A percentile compares a stretch with the other conserved stretches of the same genome.
Evolutionary conservation across 2,329 filamentous ascomycete genomes (phyloP).

Genomic region (Sporothrix dimorphospora): DNA sequence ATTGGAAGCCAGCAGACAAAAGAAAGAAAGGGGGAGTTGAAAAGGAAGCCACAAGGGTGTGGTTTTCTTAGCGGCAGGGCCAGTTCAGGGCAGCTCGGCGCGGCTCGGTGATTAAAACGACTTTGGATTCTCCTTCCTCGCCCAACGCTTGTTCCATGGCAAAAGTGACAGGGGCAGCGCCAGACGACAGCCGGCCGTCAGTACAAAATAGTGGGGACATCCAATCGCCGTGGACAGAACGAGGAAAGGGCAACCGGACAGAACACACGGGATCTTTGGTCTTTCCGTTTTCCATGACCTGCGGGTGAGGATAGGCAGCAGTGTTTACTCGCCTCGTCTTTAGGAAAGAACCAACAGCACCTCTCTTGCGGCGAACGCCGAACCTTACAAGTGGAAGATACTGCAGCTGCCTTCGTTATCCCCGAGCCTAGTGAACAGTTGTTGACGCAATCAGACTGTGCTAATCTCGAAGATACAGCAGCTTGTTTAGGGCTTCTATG

Average conservation of each 20-base stretch:
- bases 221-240: background rate
- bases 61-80: background rate
- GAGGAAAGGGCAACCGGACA: background rate
- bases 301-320: background rate
- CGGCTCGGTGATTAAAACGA: constrained; percentile 24
- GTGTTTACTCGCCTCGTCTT: background rate
- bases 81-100: constrained; percentile 16
- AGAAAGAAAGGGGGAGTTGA: background rate
- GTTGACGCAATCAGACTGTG: background rate
- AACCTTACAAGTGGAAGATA: background rate
- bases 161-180: background rate
- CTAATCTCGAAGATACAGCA: background rate
- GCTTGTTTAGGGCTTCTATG: background rate
- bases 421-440: background rate
- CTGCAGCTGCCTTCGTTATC: background rate
- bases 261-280: background rate
- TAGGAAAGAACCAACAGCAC: background rate
- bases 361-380: background rate
- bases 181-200: too few species aligned
- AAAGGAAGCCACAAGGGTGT: background rate
- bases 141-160: background rate
- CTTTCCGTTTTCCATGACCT: background rate
- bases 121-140: background rate
- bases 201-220: background rate
- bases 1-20: constrained; percentile 3